A percentile compares a stretch with the other conserved stretches of the same genome.
Evolutionary conservation across 208 protist species (phyloP).

Genomic region (Zelonia costaricensis): DNA sequence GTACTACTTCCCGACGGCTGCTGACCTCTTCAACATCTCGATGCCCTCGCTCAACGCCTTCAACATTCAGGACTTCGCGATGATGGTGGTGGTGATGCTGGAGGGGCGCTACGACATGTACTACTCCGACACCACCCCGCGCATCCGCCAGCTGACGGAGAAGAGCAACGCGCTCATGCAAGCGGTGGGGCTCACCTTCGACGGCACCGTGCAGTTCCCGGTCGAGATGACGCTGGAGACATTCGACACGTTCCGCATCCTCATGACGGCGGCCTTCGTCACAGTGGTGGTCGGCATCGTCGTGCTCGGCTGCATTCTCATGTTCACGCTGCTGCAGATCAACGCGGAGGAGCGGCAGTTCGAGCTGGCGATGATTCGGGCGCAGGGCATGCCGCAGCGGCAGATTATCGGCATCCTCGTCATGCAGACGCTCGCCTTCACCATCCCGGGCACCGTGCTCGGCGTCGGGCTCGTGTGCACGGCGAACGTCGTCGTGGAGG

Average conservation of each 20-base stretch:
- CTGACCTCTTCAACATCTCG: slow-evolving; percentile 33
- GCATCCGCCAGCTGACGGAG: slow-evolving; percentile 51
- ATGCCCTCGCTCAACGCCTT: slow-evolving; percentile 15
- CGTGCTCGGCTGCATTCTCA: slow-evolving; percentile 86
- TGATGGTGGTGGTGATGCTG: slow-evolving; percentile 66
- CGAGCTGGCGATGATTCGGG: slow-evolving; percentile 96
- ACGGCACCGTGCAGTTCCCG: slow-evolving; percentile 59
- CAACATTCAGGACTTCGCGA: slow-evolving; percentile 60
- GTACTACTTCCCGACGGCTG: slow-evolving; percentile 32
- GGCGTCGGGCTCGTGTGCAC: slow-evolving; percentile 70
- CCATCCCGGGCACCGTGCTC: slow-evolving; percentile 83
- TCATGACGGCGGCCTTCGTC: slow-evolving; percentile 89
- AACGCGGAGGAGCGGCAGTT: slow-evolving; percentile 96
- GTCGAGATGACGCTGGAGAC: slow-evolving; percentile 44
- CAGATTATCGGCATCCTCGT: slow-evolving; percentile 83
- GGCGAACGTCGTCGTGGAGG: slow-evolving; percentile 72
- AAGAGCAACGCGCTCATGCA: slow-evolving; percentile 57
- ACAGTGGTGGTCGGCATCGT: slow-evolving; percentile 81
- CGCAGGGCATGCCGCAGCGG: slow-evolving; percentile 86
- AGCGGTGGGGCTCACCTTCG: slow-evolving; percentile 49
- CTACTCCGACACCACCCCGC: slow-evolving; percentile 33
- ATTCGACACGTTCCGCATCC: slow-evolving; percentile 74
- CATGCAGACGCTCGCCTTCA: slow-evolving; percentile 88
- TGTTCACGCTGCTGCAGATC: slow-evolving; percentile 92
- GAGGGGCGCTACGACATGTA: slow-evolving; percentile 79